Conservation (phyloP, 441 rosid species). For the Kokia cookei region DNA sequence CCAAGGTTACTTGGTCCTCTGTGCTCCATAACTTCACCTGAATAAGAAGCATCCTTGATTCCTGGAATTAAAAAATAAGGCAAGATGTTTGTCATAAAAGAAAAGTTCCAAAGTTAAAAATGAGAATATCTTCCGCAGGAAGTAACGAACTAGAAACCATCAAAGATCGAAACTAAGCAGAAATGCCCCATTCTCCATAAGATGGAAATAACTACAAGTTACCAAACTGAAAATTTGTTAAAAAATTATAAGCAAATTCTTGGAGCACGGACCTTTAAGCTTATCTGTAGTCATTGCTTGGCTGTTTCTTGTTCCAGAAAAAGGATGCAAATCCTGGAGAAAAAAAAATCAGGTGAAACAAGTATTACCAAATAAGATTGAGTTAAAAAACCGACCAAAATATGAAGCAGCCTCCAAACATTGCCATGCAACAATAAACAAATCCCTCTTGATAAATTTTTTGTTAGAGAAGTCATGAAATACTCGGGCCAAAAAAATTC, state of each 20-base stretch:
- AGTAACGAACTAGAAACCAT: not conserved
- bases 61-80: conserved; percentile 9
- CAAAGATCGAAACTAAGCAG: not conserved
- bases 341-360: not conserved
- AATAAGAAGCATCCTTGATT: conserved; percentile 15
- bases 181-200: not conserved
- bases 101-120: not conserved
- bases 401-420: not conserved
- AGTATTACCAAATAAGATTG: not conserved
- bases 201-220: not conserved
- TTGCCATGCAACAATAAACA: not conserved
- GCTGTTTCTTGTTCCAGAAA: conserved; percentile 14
- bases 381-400: not conserved
- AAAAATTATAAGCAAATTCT: not conserved
- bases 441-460: not conserved
- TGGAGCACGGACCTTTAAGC: conserved; percentile 15
- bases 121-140: not conserved
- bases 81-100: not conserved
- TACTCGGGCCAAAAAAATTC: not conserved
- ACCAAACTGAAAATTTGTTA: not conserved
- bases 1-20: conserved; percentile 5
- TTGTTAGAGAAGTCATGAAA: not conserved
- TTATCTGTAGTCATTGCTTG: conserved; percentile 17
- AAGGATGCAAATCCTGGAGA: conserved; percentile 24
- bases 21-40: conserved; percentile 13